phyloP scores from a whole-genome alignment of 2,329 filamentous ascomycete species.

The Aureobasidium leucospermi region DNA sequence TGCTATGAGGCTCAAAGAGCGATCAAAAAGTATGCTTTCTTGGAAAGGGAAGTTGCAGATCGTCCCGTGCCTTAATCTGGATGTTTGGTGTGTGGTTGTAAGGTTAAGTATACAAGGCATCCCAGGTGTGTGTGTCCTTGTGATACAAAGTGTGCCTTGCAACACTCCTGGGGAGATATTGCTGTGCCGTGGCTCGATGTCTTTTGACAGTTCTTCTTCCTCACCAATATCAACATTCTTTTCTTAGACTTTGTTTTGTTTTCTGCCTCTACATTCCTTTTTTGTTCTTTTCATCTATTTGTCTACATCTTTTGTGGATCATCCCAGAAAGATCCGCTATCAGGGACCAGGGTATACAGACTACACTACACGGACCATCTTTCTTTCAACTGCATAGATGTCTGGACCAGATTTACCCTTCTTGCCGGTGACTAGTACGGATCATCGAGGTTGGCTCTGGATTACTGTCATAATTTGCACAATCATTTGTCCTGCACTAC shows the following conservation, averaged over 20 bases:
- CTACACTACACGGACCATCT: neutral
- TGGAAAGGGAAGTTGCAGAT: no score
- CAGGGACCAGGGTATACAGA: neutral
- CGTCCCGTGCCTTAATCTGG: no score
- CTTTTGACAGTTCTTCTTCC: no score
- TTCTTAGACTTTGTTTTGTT: neutral
- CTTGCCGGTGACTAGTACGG: neutral
- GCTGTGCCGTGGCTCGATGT: no score
- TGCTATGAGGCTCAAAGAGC: neutral
- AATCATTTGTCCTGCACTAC: neutral
- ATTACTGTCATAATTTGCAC: neutral
- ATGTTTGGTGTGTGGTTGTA: no score
- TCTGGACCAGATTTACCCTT: neutral
- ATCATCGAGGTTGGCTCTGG: conserved; percentile 3
- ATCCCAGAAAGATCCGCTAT: neutral
- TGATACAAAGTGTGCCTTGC: no score
- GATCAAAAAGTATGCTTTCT: no score
- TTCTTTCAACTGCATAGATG: neutral
- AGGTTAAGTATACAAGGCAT: no score
- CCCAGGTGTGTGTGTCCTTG: no score
- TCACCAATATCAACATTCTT: no score
- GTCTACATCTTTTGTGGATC: neutral
- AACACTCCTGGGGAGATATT: no score
- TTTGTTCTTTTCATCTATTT: neutral
- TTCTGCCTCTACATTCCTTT: neutral